Evolutionary conservation across 169 alveolate species (phyloP).

Genomic region (Babesia caballi): DNA sequence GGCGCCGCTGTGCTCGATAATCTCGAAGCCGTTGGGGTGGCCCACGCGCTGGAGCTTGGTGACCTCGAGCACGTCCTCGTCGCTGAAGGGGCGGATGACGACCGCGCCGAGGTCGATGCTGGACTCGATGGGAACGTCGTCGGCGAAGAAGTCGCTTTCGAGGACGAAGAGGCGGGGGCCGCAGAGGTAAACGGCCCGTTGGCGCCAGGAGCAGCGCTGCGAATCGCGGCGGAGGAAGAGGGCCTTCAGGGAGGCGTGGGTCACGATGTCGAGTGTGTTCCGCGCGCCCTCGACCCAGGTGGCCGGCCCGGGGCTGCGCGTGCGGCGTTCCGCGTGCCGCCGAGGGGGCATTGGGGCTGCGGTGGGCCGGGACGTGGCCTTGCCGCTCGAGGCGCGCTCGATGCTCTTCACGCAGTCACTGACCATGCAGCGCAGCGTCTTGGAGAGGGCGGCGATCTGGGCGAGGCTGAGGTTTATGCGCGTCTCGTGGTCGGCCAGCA

Average conservation of each 20-base stretch:
- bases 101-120: conserved; percentile 52
- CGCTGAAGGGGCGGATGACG: conserved; percentile 21
- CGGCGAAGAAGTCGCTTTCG: conserved; percentile 30
- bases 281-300: background rate
- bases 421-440: background rate
- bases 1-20: conserved; percentile 20
- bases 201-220: conserved; percentile 33
- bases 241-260: conserved; percentile 39
- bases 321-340: conserved; percentile 19
- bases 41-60: conserved; percentile 50
- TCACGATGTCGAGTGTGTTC: conserved; percentile 26
- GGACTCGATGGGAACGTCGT: conserved; percentile 47
- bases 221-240: conserved; percentile 51
- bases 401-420: background rate
- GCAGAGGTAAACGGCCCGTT: conserved; percentile 46
- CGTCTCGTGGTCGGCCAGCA: conserved; percentile 31
- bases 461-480: conserved; percentile 5
- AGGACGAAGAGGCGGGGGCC: conserved; percentile 21
- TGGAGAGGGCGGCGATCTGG: conserved; percentile 2
- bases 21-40: conserved; percentile 59
- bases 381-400: background rate
- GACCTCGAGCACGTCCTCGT: conserved; percentile 25
- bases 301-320: conserved; percentile 15
- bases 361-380: background rate
- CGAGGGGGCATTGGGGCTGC: background rate